phyloP scores from a whole-genome alignment of 768 basidiomycete species.

The Macrolepiota albuminosa region DNA sequence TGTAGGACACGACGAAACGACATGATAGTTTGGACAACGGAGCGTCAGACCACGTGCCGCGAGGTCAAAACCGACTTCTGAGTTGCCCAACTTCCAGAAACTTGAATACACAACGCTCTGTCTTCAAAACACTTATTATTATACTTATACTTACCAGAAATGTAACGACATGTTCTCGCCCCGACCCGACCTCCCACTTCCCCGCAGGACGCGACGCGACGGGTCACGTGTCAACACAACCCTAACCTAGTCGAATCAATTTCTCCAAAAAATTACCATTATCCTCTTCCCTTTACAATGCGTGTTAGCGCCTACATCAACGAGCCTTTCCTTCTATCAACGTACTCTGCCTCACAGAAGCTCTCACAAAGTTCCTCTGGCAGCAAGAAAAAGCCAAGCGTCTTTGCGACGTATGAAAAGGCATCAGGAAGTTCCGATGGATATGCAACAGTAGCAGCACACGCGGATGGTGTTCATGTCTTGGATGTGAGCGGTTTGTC shows the following conservation, averaged over 20 bases:
- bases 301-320: constrained; percentile 20
- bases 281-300: constrained; percentile 11
- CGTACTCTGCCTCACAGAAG: constrained; percentile 27
- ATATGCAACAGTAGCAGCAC: constrained; percentile 62
- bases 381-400: constrained; percentile 19
- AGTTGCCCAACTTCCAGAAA: not conserved
- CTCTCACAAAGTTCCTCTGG: constrained; percentile 16
- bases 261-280: constrained; percentile 15
- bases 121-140: not conserved
- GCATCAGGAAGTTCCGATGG: constrained; percentile 39
- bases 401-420: constrained; percentile 32
- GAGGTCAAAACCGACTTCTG: not conserved
- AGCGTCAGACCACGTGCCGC: not conserved
- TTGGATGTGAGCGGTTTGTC: constrained; percentile 50
- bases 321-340: constrained; percentile 36
- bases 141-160: not conserved
- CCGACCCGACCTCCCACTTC: not conserved
- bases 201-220: not conserved
- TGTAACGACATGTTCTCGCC: not conserved
- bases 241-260: not conserved
- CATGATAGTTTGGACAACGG: constrained; percentile 6
- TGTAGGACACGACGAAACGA: constrained; percentile 8
- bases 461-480: constrained; percentile 72
- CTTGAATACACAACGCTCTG: not conserved
- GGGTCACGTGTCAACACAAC: not conserved